Evolutionary conservation across 768 basidiomycete species (phyloP).

Genomic region (Phlebiopsis flavidoalba): DNA sequence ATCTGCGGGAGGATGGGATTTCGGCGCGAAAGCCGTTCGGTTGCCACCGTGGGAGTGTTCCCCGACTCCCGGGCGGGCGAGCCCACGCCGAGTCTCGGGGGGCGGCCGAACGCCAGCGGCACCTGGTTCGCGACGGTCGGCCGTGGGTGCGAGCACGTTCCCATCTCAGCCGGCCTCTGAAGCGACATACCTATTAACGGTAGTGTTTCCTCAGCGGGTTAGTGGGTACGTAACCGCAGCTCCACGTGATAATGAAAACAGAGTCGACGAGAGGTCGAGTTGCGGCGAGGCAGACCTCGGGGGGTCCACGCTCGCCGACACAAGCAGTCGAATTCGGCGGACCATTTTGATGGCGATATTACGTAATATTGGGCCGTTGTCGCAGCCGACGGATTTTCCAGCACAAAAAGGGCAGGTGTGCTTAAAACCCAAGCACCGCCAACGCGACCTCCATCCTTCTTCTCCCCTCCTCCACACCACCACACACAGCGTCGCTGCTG

Average conservation of each 20-base stretch:
- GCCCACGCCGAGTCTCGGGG: too few relatives aligned
- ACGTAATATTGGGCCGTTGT: conserved; percentile 1
- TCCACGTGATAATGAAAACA: neutral
- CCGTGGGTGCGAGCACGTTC: too few relatives aligned
- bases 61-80: too few relatives aligned
- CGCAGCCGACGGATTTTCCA: neutral
- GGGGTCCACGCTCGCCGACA: neutral
- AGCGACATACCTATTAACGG: too few relatives aligned
- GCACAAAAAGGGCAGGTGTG: neutral
- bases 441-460: conserved; percentile 1
- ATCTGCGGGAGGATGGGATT: too few relatives aligned
- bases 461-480: neutral
- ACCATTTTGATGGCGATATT: neutral
- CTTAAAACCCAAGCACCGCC: neutral
- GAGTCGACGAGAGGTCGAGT: neutral
- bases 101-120: too few relatives aligned
- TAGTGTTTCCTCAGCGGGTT: neutral
- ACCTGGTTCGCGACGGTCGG: too few relatives aligned
- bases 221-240: conserved; percentile 1
- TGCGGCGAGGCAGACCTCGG: conserved; percentile 6
- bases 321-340: neutral
- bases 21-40: too few relatives aligned
- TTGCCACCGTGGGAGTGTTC: too few relatives aligned
- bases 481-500: neutral
- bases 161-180: neutral